phyloP scores from a whole-genome alignment of 495 filamentous ascomycete genomes.

The Pyrenopolyporus hunteri region DNA sequence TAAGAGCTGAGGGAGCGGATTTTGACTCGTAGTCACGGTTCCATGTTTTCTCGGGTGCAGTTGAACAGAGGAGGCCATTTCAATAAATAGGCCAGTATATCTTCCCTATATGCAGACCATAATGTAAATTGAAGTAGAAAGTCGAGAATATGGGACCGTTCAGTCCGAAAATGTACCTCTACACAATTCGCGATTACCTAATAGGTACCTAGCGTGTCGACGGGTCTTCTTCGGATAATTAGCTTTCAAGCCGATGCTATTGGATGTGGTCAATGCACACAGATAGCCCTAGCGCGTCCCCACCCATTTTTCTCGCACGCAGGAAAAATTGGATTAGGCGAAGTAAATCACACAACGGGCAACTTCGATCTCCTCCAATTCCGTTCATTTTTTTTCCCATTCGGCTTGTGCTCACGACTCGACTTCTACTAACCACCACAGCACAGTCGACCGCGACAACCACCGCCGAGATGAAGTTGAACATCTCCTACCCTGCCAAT shows the following conservation, averaged over 20 bases:
- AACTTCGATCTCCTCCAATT: slow-evolving; percentile 26
- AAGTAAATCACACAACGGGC: slow-evolving; percentile 44
- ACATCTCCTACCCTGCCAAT: slow-evolving; percentile 98
- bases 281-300: slow-evolving; percentile 31
- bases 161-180: not conserved
- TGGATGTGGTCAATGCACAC: slow-evolving; percentile 35
- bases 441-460: slow-evolving; percentile 39
- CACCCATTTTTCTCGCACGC: slow-evolving; percentile 35
- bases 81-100: not conserved
- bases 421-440: slow-evolving; percentile 38
- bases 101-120: not conserved
- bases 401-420: slow-evolving; percentile 29
- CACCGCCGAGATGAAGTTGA: slow-evolving; percentile 79
- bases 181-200: not conserved
- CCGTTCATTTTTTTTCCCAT: slow-evolving; percentile 25
- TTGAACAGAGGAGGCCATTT: slow-evolving; percentile 38
- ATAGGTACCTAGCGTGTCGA: not conserved
- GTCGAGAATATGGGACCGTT: not conserved
- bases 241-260: not conserved
- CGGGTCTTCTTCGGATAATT: slow-evolving; percentile 31
- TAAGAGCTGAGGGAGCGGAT: slow-evolving; percentile 82
- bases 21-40: slow-evolving; percentile 6
- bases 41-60: slow-evolving; percentile 27
- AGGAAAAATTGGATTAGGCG: slow-evolving; percentile 44
- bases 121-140: not conserved